phyloP scores from a whole-genome alignment of 805 yeast species.

The Suhomyces xylopsoci region DNA sequence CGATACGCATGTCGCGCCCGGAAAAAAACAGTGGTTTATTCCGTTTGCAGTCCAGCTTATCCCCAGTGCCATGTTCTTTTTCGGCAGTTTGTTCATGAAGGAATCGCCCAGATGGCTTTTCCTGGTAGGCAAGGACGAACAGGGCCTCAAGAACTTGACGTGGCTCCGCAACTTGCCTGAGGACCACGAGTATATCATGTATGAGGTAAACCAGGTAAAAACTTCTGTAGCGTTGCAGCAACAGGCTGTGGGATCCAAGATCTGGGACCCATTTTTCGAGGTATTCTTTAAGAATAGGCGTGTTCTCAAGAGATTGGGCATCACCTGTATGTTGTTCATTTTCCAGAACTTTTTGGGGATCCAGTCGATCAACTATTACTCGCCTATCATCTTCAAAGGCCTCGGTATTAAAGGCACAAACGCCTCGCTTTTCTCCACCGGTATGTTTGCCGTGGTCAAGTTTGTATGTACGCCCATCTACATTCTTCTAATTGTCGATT shows the following conservation, averaged over 20 bases:
- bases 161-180: conserved; percentile 35
- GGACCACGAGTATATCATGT: conserved; percentile 32
- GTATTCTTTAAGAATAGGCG: conserved; percentile 26
- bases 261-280: conserved; percentile 32
- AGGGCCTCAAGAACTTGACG: conserved; percentile 30
- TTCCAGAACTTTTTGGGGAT: conserved; percentile 41
- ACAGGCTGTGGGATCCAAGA: conserved; percentile 27
- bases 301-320: conserved; percentile 25
- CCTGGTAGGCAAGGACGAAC: conserved; percentile 27
- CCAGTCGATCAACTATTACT: conserved; percentile 39
- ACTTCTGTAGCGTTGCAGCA: conserved; percentile 30
- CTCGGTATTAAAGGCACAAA: conserved; percentile 39
- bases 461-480: conserved; percentile 33
- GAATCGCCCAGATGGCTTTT: conserved; percentile 39
- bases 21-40: conserved; percentile 35
- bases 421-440: conserved; percentile 37
- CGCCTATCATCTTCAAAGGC: conserved; percentile 33
- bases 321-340: conserved; percentile 32
- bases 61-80: conserved; percentile 33
- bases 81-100: conserved; percentile 30
- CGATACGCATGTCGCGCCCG: conserved; percentile 21
- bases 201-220: conserved; percentile 36
- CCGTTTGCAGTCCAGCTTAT: conserved; percentile 40
- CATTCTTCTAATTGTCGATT: conserved; percentile 34
- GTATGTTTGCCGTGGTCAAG: conserved; percentile 40